Evolutionary conservation across 106 monocot species (phyloP).

Genomic region (Phalaenopsis equestris): DNA sequence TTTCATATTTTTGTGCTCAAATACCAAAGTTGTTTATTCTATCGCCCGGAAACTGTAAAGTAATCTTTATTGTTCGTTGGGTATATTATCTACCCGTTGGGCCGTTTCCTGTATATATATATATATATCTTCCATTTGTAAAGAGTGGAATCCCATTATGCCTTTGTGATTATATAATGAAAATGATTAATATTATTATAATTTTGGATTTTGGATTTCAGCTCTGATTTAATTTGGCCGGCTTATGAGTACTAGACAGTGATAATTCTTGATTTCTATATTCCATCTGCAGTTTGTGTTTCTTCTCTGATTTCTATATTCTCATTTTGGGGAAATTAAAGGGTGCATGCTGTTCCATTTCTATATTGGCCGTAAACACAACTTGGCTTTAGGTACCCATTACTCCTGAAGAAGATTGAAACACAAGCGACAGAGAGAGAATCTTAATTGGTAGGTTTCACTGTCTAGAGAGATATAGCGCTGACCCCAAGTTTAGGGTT

Average conservation of each 20-base stretch:
- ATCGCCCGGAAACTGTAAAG: background rate
- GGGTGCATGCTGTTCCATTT: too few relatives aligned
- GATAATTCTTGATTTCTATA: background rate
- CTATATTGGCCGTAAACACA: too few relatives aligned
- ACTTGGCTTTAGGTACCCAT: too few relatives aligned
- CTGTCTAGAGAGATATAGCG: too few relatives aligned
- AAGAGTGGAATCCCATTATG: conserved; percentile 2
- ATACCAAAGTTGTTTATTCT: background rate
- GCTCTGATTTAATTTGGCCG: background rate
- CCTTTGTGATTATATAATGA: background rate
- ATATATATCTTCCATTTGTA: too few relatives aligned
- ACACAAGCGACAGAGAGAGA: too few relatives aligned
- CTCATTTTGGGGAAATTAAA: too few relatives aligned
- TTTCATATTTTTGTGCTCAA: background rate
- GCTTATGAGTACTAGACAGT: too few relatives aligned
- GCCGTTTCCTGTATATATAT: background rate
- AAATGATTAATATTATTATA: background rate
- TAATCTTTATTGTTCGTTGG: background rate
- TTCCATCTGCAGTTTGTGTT: background rate
- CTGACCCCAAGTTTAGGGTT: too few relatives aligned
- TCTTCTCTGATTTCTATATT: background rate
- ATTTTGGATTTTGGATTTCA: background rate
- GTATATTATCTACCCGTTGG: background rate
- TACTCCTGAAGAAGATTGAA: too few relatives aligned
- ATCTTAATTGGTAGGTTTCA: too few relatives aligned